Evolutionary conservation across 805 yeast genomes (phyloP), one percentile per base, ranked within the genome.

Genomic region (Suhomyces sp.): DNA sequence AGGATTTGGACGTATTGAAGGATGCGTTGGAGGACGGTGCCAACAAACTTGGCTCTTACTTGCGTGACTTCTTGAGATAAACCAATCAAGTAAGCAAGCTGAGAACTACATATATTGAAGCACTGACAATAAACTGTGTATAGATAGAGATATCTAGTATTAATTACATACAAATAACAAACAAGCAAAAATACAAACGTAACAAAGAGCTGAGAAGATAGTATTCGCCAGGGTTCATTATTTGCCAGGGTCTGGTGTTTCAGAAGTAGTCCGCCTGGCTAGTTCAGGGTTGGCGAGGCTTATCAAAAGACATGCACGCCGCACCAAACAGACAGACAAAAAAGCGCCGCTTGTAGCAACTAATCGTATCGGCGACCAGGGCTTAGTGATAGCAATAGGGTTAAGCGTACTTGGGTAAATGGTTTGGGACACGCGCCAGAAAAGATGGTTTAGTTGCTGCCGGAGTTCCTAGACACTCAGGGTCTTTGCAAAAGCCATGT

Each of bases 1-100:
- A 94, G 63, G 99, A 94, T 69, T 75, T 94, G 65, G 90, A 87
- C 46, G 90, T 86, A 52, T 73, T 94, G 64, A 91, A 89, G 73
- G 97, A 89, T 68, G 97, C 91, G 13, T 79, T 94, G 57, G 98
- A 93, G 70, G 88, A 84, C 58, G 98, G 98, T 53, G 98, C 97
- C 21, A 87, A 85, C 64, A 91, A 89, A 71, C 76, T 93, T 51
- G 89, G 96, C 25, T 87, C 86, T 25, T 84, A 87, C 65, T 76
- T 94, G 74, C 83, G 98, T 62, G 97, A 93, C 65, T 90, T 89
- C 63, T 74, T 93, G 66, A 82, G 85, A 55, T 73, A 57, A 47
- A 27, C n/a, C 3, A 17, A 19, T 7, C 1, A 22, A 3, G 24
- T n/a, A n/a, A n/a, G n/a, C n/a, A n/a, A n/a, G n/a, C n/a, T n/a